phyloP scores from a whole-genome alignment of 1,284 basidiomycete genomes.

The Fomitopsis schrenkii region DNA sequence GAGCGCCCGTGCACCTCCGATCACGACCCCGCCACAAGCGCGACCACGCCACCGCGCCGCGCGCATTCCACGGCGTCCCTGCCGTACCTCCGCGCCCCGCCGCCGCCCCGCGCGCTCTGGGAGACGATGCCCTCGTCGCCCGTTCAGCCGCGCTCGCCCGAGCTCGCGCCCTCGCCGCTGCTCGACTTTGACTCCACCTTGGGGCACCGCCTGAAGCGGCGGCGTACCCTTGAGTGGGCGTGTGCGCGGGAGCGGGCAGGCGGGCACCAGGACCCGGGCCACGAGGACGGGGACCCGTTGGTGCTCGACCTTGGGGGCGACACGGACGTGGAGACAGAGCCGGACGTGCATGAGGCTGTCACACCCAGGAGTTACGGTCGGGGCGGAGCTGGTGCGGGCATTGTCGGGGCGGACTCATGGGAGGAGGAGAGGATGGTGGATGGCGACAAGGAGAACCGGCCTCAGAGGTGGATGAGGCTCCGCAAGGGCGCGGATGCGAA shows the following conservation, averaged over 20 bases:
- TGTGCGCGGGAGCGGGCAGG: constrained; percentile 54
- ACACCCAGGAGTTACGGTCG: constrained; percentile 34
- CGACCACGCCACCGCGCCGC: constrained; percentile 32
- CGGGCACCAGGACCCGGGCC: constrained; percentile 28
- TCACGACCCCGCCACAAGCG: constrained; percentile 18
- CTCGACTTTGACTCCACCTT: constrained; percentile 37
- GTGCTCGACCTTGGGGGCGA: constrained; percentile 24
- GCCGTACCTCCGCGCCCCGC: neutral
- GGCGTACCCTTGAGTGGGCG: constrained; percentile 67
- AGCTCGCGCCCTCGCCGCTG: constrained; percentile 24
- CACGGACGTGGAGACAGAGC: constrained; percentile 28
- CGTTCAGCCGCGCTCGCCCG: constrained; percentile 36
- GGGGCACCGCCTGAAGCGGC: constrained; percentile 33
- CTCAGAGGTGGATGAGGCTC: neutral
- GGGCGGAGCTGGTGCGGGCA: constrained; percentile 5
- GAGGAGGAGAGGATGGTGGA: constrained; percentile 12
- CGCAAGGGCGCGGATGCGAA: neutral
- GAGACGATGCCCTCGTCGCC: constrained; percentile 74
- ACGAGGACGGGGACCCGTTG: constrained; percentile 29
- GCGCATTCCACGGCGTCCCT: constrained; percentile 32
- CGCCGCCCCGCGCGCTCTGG: constrained; percentile 42
- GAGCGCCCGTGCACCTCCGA: constrained; percentile 19
- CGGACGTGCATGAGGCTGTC: constrained; percentile 31
- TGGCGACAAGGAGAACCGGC: constrained; percentile 13
- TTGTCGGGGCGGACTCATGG: constrained; percentile 3